Percentiles rank a stretch among this genome's conserved stretches.
Conservation (phyloP, 768 basidiomycete species). For the Boletus edulis region DNA sequence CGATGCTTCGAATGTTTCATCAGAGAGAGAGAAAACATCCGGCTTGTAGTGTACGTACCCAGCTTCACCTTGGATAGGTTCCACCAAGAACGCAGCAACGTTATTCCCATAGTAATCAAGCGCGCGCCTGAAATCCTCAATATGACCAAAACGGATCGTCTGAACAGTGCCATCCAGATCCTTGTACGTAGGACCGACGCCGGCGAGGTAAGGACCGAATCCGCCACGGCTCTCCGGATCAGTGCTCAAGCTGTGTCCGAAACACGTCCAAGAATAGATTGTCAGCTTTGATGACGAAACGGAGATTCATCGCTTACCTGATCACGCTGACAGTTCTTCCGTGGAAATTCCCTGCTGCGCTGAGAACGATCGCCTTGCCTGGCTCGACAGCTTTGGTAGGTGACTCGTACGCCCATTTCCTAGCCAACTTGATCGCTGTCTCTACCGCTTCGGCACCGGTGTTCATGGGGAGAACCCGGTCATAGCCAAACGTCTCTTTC, state of each 20-base stretch:
- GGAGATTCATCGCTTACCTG: conserved; percentile 42
- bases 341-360: conserved; percentile 91
- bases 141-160: conserved; percentile 79
- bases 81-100: conserved; percentile 91
- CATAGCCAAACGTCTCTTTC: conserved; percentile 83
- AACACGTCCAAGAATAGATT: conserved; percentile 11
- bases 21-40: neutral
- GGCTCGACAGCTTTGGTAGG: conserved; percentile 46
- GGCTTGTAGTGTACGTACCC: conserved; percentile 53
- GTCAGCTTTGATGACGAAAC: neutral
- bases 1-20: conserved; percentile 54
- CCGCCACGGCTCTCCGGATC: conserved; percentile 85
- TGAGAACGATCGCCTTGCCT: conserved; percentile 82
- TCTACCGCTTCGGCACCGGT: conserved; percentile 99
- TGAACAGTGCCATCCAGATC: conserved; percentile 47
- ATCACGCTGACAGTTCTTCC: conserved; percentile 90
- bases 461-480: conserved; percentile 98
- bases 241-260: conserved; percentile 74
- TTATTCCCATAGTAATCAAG: conserved; percentile 77
- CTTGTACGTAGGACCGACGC: conserved; percentile 76
- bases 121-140: conserved; percentile 79
- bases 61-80: conserved; percentile 99
- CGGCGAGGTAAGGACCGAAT: conserved; percentile 88
- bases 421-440: conserved; percentile 90
- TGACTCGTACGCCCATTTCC: conserved; percentile 98